Base-by-base conservation (phyloP, 441 rosid genomes). In the Populus hybrid region DNA sequence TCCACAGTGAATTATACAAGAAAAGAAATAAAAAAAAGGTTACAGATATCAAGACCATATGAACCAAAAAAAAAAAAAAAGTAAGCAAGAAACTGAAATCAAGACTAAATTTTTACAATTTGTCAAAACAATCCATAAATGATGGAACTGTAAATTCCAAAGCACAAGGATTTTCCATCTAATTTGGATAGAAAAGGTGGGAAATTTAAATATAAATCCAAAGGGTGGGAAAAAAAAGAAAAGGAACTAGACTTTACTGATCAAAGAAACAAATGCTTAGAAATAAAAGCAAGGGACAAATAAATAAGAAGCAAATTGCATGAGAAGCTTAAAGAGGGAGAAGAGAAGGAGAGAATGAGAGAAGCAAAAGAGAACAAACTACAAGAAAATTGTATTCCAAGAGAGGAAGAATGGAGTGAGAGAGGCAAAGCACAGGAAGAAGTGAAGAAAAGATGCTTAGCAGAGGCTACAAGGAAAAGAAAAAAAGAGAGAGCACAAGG, bases 381-480 rank as follows among this genome's bases (percentile, higher is more conserved):
- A 67, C 36, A 50, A 64, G 74, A 59, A 82, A 72, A 76, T 71
- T 81, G 68, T 74, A 80, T 82, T 81, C 84, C 81, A 70, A 76
- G 61, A 84, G 75, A 77, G 71, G 81, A 73, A 79, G 79, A 83
- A 80, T 71, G n/a, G 64, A 31, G 65, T 40, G 73, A 33, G 12
- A 40, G 45, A 77, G 76, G 71, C 10, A 72, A 72, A 74, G 40
- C 78, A 36, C 38, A 82, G 80, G 53, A 28, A 56, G 71, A 76
- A 81, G 85, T 72, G 79, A 72, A 82, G 77, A 72, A 84, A 85
- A 89, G 90, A 88, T 90, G 89, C 92, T 86, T 80, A 74, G 88
- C 87, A 88, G 89, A 77, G 89, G 82, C 87, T 80, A 81, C 90
- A 88, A 87, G 90, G 80, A 90, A 87, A 82, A 71, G 76, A 42